phyloP scores from a whole-genome alignment of 306 rosid genomes.

The Lotus japonicus region DNA sequence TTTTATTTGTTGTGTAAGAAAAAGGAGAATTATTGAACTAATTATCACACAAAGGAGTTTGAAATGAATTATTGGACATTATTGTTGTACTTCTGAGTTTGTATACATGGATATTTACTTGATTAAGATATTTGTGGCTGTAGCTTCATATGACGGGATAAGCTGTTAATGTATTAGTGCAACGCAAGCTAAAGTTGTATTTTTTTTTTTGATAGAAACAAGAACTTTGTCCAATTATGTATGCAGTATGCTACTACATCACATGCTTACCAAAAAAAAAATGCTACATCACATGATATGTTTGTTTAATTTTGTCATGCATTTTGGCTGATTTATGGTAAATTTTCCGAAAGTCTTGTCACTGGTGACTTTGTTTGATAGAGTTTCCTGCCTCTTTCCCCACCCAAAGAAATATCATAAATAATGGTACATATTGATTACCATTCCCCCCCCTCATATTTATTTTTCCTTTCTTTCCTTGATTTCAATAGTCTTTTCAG shows the following conservation, averaged over 20 bases:
- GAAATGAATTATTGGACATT: not conserved
- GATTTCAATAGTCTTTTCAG: not conserved
- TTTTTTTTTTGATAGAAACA: conserved; percentile 10
- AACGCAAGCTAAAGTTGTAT: not conserved
- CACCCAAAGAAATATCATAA: not conserved
- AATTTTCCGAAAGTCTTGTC: not conserved
- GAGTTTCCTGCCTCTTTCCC: not conserved
- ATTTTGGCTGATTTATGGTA: conserved; percentile 12
- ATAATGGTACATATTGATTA: not conserved
- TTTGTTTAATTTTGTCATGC: conserved; percentile 16
- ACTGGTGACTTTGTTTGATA: conserved; percentile 5
- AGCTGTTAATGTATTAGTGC: not conserved
- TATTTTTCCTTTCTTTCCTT: not conserved
- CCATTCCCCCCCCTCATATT: not conserved
- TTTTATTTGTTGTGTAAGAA: too few species aligned
- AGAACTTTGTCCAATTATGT: not conserved
- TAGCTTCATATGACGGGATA: conserved; percentile 13
- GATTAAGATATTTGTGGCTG: not conserved
- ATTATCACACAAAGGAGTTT: too few species aligned
- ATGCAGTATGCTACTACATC: too few species aligned
- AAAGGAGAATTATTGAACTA: too few species aligned
- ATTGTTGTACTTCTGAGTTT: not conserved
- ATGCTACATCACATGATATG: conserved; percentile 19
- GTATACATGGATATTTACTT: not conserved
- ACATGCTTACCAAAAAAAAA: too few species aligned